Conservation (phyloP, 371 early-diverging fungal species). For the Mucor indicus region DNA sequence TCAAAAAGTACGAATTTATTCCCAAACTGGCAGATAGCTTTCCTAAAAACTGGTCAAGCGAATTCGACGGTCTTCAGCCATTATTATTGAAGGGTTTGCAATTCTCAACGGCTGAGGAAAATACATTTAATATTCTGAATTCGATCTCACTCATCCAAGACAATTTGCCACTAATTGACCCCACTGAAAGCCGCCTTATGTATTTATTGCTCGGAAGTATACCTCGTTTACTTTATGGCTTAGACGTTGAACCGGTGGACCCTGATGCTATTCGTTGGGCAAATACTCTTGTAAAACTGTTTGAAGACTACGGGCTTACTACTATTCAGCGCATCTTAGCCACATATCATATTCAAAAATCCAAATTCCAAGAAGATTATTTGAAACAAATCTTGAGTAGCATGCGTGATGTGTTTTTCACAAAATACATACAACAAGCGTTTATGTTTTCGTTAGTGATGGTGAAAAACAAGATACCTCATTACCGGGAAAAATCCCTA, state of each 20-base stretch:
- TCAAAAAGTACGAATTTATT: constrained; percentile 41
- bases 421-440: constrained; percentile 57
- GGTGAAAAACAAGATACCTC: constrained; percentile 58
- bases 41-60: constrained; percentile 75
- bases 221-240: constrained; percentile 64
- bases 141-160: constrained; percentile 51
- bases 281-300: constrained; percentile 45
- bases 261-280: constrained; percentile 37
- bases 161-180: constrained; percentile 66
- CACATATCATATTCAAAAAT: constrained; percentile 64
- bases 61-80: constrained; percentile 75
- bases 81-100: constrained; percentile 73
- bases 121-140: constrained; percentile 30
- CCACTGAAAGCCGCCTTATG: constrained; percentile 56
- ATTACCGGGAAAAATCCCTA: constrained; percentile 66
- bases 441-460: constrained; percentile 62
- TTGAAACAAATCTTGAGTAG: constrained; percentile 61
- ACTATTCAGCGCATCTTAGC: constrained; percentile 55
- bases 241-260: constrained; percentile 38
- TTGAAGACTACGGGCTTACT: constrained; percentile 49
- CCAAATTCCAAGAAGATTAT: constrained; percentile 72
- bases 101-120: constrained; percentile 59
- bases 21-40: constrained; percentile 45
- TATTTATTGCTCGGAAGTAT: constrained; percentile 67
- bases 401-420: constrained; percentile 66